Conservation (phyloP, 768 basidiomycete genomes). For the Boletus barrowsii region DNA sequence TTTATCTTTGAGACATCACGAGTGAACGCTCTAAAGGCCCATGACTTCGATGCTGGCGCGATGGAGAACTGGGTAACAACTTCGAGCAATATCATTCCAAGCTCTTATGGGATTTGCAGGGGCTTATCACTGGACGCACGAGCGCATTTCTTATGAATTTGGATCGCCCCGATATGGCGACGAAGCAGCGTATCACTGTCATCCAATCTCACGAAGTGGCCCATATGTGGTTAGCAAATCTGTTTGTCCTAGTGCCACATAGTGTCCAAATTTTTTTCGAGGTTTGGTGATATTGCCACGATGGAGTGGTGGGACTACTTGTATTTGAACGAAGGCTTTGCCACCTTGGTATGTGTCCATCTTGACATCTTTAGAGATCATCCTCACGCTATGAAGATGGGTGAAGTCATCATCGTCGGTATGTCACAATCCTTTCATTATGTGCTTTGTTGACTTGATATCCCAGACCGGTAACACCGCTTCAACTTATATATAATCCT, state of each 20-base stretch:
- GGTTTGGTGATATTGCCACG: constrained; percentile 93
- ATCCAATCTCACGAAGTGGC: constrained; percentile 86
- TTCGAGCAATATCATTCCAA: background rate
- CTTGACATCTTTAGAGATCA: background rate
- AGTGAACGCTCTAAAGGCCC: constrained; percentile 42
- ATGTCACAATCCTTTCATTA: constrained; percentile 21
- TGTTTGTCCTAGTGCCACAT: background rate
- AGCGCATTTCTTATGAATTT: constrained; percentile 77
- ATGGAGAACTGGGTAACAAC: constrained; percentile 84
- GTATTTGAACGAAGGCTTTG: constrained; percentile 87
- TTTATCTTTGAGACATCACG: background rate
- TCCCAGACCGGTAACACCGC: constrained; percentile 49
- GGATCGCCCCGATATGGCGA: constrained; percentile 64
- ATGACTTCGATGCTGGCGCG: constrained; percentile 86
- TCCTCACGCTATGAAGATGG: constrained; percentile 52
- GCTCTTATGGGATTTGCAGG: constrained; percentile 36
- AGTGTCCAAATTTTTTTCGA: constrained; percentile 14
- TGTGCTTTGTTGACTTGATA: constrained; percentile 9
- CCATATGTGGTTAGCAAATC: constrained; percentile 63
- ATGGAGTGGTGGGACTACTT: constrained; percentile 93
- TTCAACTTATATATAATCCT: background rate
- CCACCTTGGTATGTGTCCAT: constrained; percentile 59
- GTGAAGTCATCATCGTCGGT: constrained; percentile 82
- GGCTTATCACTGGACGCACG: constrained; percentile 87
- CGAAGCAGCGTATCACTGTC: constrained; percentile 75